Base-by-base conservation (phyloP, 176 grass and related monocot genomes). In the Avena insularis region DNA sequence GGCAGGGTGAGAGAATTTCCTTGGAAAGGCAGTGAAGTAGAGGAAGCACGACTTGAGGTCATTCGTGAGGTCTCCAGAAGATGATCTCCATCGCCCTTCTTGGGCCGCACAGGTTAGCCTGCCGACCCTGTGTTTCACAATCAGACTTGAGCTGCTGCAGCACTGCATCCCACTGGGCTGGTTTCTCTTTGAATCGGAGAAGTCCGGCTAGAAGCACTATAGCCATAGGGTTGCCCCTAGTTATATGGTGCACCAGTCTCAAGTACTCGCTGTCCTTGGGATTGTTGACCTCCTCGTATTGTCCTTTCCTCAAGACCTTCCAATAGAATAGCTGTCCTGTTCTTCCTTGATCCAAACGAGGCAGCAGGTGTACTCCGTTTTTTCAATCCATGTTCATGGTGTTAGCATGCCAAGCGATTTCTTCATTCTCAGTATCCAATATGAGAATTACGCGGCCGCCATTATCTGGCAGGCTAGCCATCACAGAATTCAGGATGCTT, bases 161-260 rank as follows among this genome's bases (percentile, higher is more conserved):
- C 74, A 86, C 61, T 40, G 61, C 57, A 1, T 40, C 63, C 74
- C 84, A 86, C 35, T 86, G 29, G 2, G n/a, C 48, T 4, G 74
- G 84, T 7, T 40, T 57, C 57, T 84, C 71, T 19, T 86, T 86
- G 27, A 36, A 78, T 0, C 60, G 47, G 2, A 86, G 49, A 0
- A 86, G 74, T 56, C 84, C 74, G 0, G 84, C 60, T 8, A 86
- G 63, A 56, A 86, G 29, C n/a, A 78, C 74, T 50, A 86, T 86
- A 13, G 74, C 47, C 59, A 86, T n/a, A 56, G 84, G 84, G 23
- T 78, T 3, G 1, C 84, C 84, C 0, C 38, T 2, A 4, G 84
- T 86, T 78, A 78, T 45, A 15, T 56, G 15, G 11, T 55, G 27
- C 2, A 86, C 43, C 20, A 50, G 11, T 76, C 63, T 19, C 0